A percentile compares a stretch with the other conserved stretches of the same genome.
These are phyloP conservation scores for Cystobasidium pallidum DNA, from an alignment of 1,284 basidiomycete species.

Conservation along the genomic window DNA sequence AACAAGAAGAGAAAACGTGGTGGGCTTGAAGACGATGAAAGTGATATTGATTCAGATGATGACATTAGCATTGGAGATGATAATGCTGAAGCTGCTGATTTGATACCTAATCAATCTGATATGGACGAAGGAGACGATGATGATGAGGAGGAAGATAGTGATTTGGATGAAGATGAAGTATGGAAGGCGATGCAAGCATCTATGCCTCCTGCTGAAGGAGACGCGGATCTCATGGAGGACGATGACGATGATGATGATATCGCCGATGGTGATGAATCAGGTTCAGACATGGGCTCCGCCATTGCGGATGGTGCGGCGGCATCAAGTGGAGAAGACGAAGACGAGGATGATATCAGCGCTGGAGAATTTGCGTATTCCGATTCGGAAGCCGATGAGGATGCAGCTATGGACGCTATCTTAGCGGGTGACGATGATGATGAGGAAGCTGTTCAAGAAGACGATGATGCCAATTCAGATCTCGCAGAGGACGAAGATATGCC, in stretches of 20 bases:
- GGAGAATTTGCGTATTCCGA: slow-evolving; percentile 59
- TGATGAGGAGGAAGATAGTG: slow-evolving; percentile 40
- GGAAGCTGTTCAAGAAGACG: slow-evolving; percentile 52
- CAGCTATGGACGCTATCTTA: slow-evolving; percentile 57
- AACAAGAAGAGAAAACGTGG: slow-evolving; percentile 49
- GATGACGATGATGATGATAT: slow-evolving; percentile 22
- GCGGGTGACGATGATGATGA: slow-evolving; percentile 49
- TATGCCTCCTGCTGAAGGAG: slow-evolving; percentile 58
- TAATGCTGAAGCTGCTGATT: slow-evolving; percentile 40
- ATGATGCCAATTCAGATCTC: slow-evolving; percentile 53
- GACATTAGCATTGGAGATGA: slow-evolving; percentile 57
- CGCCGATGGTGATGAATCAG: slow-evolving; percentile 17
- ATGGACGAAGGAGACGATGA: slow-evolving; percentile 42
- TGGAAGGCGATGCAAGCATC: slow-evolving; percentile 59
- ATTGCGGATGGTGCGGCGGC: not conserved
- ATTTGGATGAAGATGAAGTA: slow-evolving; percentile 56
- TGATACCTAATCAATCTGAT: slow-evolving; percentile 21
- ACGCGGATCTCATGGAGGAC: slow-evolving; percentile 66
- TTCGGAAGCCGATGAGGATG: slow-evolving; percentile 62
- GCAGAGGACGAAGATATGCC: slow-evolving; percentile 56
- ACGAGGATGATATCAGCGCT: slow-evolving; percentile 45
- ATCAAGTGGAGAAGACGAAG: slow-evolving; percentile 44
- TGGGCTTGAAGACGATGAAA: slow-evolving; percentile 58
- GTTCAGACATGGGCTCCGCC: slow-evolving; percentile 49
- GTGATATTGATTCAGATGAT: slow-evolving; percentile 53